Evolutionary conservation across 495 filamentous ascomycete species (phyloP).

Genomic region (Aspergillus coremiiformis): DNA sequence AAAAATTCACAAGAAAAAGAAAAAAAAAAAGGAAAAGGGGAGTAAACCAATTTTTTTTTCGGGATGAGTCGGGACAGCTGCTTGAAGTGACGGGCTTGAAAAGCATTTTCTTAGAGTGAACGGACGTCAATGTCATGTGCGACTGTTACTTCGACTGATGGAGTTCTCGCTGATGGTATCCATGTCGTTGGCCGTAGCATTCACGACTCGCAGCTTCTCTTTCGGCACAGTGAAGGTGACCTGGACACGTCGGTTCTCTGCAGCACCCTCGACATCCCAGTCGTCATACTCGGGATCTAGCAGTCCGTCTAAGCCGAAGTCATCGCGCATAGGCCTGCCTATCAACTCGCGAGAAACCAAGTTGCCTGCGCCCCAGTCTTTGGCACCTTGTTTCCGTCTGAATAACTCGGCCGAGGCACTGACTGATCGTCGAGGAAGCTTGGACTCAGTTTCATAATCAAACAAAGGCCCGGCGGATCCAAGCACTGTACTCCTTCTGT

Average conservation of each 20-base stretch:
- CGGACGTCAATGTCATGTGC: neutral
- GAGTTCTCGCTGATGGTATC: slow-evolving; percentile 29
- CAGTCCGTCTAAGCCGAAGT: slow-evolving; percentile 26
- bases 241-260: slow-evolving; percentile 74
- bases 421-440: slow-evolving; percentile 45
- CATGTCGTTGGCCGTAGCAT: slow-evolving; percentile 42
- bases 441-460: slow-evolving; percentile 5
- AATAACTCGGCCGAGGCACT: slow-evolving; percentile 54
- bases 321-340: slow-evolving; percentile 24
- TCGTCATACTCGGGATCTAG: slow-evolving; percentile 51
- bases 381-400: slow-evolving; percentile 50
- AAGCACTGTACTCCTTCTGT: slow-evolving; percentile 28
- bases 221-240: slow-evolving; percentile 90
- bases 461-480: neutral
- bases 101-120: too few species aligned
- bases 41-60: neutral
- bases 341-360: slow-evolving; percentile 18
- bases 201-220: slow-evolving; percentile 78
- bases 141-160: slow-evolving; percentile 20
- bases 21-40: neutral
- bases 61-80: neutral
- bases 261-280: slow-evolving; percentile 85
- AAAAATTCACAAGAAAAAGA: neutral
- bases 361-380: slow-evolving; percentile 47
- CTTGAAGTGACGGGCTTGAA: neutral